Evolutionary conservation across 2,329 filamentous ascomycete species (phyloP).

Genomic region (Ilyonectria robusta): DNA sequence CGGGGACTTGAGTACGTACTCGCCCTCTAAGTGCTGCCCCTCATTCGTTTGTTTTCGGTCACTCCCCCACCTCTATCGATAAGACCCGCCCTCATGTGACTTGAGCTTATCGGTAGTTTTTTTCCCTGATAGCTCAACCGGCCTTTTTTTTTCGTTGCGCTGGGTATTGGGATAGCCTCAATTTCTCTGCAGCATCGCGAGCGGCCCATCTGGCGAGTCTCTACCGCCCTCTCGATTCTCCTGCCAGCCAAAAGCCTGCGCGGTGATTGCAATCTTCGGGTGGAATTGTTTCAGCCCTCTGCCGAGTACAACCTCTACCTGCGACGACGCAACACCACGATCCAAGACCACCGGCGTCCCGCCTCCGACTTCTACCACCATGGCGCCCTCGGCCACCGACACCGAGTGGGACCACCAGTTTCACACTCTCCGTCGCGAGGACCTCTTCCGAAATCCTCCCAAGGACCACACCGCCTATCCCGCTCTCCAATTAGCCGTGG

Average conservation of each 20-base stretch:
- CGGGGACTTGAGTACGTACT: not conserved
- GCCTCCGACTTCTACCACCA: constrained; percentile 51
- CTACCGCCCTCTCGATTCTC: constrained; percentile 29
- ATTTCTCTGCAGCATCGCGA: constrained; percentile 39
- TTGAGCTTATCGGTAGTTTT: constrained; percentile 48
- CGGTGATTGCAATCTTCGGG: constrained; percentile 2
- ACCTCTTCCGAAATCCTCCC: constrained; percentile 90
- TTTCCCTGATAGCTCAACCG: constrained; percentile 39
- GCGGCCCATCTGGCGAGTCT: constrained; percentile 37
- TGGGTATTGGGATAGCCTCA: constrained; percentile 48
- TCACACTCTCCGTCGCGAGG: constrained; percentile 87
- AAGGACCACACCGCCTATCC: constrained; percentile 91
- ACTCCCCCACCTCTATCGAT: constrained; percentile 46
- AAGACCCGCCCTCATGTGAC: constrained; percentile 41
- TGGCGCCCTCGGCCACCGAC: constrained; percentile 71
- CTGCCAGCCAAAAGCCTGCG: constrained; percentile 28
- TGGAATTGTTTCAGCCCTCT: not conserved
- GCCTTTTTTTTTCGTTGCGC: constrained; percentile 42
- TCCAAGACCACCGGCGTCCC: constrained; percentile 13
- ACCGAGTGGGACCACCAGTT: constrained; percentile 89
- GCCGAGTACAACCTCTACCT: constrained; percentile 10
- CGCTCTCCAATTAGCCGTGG: constrained; percentile 85
- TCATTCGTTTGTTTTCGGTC: constrained; percentile 28
- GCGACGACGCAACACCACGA: constrained; percentile 13
- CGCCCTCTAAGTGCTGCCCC: constrained; percentile 13